Evolutionary conservation across 148 eudicot genomes (phyloP).

Genomic region (Chenopodium suecicum): DNA sequence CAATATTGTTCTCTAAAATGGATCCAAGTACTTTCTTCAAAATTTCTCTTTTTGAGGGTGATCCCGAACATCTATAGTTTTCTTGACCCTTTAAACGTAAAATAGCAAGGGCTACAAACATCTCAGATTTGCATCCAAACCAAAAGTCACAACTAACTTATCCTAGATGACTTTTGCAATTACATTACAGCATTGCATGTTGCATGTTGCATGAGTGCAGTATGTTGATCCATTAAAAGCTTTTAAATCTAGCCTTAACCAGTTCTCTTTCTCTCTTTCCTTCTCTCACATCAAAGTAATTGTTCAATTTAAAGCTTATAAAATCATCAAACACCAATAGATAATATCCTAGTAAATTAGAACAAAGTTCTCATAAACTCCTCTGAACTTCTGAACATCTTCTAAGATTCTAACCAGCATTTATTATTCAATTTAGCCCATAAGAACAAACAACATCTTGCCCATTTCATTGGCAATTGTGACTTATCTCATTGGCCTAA

Average conservation of each 20-base stretch:
- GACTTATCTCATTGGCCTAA: background rate
- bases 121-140: background rate
- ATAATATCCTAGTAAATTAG: background rate
- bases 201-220: too few relatives aligned
- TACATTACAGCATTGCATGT: background rate
- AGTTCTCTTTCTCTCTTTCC: background rate
- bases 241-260: background rate
- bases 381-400: background rate
- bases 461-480: background rate
- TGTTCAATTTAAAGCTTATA: background rate
- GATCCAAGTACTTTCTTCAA: background rate
- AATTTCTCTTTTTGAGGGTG: background rate
- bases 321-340: background rate
- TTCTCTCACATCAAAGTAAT: background rate
- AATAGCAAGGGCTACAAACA: background rate
- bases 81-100: too few relatives aligned
- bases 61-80: background rate
- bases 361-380: background rate
- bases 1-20: background rate
- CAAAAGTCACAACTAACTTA: background rate
- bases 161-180: background rate
- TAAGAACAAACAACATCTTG: background rate
- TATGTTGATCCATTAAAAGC: too few relatives aligned
- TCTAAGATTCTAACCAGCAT: background rate
- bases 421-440: background rate